Base-by-base conservation (phyloP, 257 asterid genomes). In the Cynanchum wilfordii region DNA sequence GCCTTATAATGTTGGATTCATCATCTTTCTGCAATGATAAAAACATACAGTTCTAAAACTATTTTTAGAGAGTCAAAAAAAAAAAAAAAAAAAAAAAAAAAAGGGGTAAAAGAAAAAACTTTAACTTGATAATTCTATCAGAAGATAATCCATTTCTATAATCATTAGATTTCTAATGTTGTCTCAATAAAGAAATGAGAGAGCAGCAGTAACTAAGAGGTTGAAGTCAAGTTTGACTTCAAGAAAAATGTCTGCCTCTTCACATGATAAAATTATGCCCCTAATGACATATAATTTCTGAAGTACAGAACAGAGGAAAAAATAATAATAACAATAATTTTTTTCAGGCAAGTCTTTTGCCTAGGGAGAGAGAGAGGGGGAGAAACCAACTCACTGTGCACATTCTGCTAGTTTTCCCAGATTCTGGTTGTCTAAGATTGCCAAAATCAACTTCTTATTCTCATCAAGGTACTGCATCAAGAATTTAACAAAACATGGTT, bases 371-470 rank as follows among this genome's bases (percentile, higher is more conserved):
- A 40, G 54, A 52, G 59, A 66, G 58, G 51, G 74, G 36, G 79
- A 70, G 59, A 63, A 70, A 65, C 79, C 83, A 24, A 86, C 93
- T 82, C 84, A 93, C 97, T 90, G 97, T 49, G 98, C 96, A 73
- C 98, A 93, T 76, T 90, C 97, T 19, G 92, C 89, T 50, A 93
- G 97, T 82, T 93, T 93, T 58, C 98, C 98, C n/a, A 90, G 96
- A 78, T 89, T 90, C 78, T 93, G 98, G 79, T 91, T 88, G 75
- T 93, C 98, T 91, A 93, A 56, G 79, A 93, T 93, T 49, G 98
- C 97, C 89, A 90, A 74, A 80, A 93, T 93, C 90, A 93, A 64
- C 72, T 87, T 89, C 87, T 93, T 93, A 89, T 93, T 93, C 89
- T 91, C 98, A 68, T 93, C 98, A 38, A 93, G 96, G 86, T 79